Evolutionary conservation across 228 moss, liverwort and hornwort species (phyloP).

Genomic region (Sphagnum fallax): DNA sequence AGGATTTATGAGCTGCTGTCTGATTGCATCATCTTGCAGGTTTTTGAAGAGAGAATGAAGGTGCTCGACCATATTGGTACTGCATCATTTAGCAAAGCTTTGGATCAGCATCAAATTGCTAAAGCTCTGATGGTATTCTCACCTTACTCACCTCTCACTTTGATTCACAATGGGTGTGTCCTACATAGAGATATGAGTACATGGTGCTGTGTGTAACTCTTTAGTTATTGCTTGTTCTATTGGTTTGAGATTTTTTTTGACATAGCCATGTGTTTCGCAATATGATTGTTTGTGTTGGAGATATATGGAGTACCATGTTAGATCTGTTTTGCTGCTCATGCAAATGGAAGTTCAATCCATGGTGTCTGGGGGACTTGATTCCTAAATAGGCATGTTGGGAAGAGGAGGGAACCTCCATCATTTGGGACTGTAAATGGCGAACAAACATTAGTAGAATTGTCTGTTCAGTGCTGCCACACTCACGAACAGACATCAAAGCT

Average conservation of each 20-base stretch:
- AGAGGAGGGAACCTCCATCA: constrained; percentile 35
- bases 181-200: not conserved
- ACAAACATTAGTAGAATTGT: constrained; percentile 51
- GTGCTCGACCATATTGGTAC: constrained; percentile 43
- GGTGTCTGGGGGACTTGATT: constrained; percentile 21
- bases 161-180: constrained; percentile 1
- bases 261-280: not conserved
- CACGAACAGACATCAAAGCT: constrained; percentile 24
- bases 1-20: not conserved
- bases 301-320: not conserved
- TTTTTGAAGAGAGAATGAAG: constrained; percentile 43
- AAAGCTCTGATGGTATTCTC: constrained; percentile 44
- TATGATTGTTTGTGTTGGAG: not conserved
- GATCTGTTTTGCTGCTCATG: not conserved
- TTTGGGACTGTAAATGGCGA: constrained; percentile 59
- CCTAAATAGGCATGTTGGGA: constrained; percentile 52
- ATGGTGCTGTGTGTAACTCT: not conserved
- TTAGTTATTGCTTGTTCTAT: too few species aligned
- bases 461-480: constrained; percentile 30
- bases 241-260: too few species aligned
- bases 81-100: constrained; percentile 27
- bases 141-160: not conserved
- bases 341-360: not conserved
- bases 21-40: constrained; percentile 11
- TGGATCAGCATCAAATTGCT: constrained; percentile 33